Percentiles rank a stretch among this genome's conserved stretches.
phyloP scores from a whole-genome alignment of 2,329 filamentous ascomycete species.

The Samsoniella hepiali region DNA sequence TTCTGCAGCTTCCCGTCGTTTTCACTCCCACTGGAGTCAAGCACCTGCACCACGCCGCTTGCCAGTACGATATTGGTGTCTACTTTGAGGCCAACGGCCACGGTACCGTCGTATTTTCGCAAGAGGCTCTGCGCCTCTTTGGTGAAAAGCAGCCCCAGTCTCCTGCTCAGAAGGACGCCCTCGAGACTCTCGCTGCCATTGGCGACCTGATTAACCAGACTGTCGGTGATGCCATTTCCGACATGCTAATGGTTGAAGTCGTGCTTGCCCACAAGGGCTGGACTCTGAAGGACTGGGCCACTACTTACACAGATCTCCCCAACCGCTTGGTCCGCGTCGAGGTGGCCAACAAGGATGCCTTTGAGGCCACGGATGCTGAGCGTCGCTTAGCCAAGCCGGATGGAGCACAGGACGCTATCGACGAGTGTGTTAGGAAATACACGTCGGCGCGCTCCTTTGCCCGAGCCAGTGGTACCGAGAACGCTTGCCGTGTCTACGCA shows the following conservation, averaged over 20 bases:
- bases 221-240: slow-evolving; percentile 91
- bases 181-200: slow-evolving; percentile 79
- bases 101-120: slow-evolving; percentile 92
- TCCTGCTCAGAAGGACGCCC: slow-evolving; percentile 83
- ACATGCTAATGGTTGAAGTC: slow-evolving; percentile 93
- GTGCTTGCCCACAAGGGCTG: slow-evolving; percentile 94
- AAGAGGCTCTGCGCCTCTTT: slow-evolving; percentile 76
- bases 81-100: slow-evolving; percentile 99
- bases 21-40: slow-evolving; percentile 97
- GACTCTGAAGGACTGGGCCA: slow-evolving; percentile 86
- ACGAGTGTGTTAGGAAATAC: slow-evolving; percentile 84
- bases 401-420: slow-evolving; percentile 81
- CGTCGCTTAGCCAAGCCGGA: slow-evolving; percentile 75
- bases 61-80: slow-evolving; percentile 90
- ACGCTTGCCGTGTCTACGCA: slow-evolving; percentile 92
- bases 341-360: slow-evolving; percentile 81
- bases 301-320: slow-evolving; percentile 89
- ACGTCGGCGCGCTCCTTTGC: slow-evolving; percentile 87
- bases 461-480: slow-evolving; percentile 90
- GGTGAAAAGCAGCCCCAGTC: slow-evolving; percentile 78
- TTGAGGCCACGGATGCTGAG: slow-evolving; percentile 90
- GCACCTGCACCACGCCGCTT: slow-evolving; percentile 94
- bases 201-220: slow-evolving; percentile 97
- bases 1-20: slow-evolving; percentile 82
- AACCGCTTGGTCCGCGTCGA: slow-evolving; percentile 94